Percentiles rank a stretch among this genome's conserved stretches.
Evolutionary conservation across 495 filamentous ascomycete genomes (phyloP).

Genomic region (Cetradonia linearis): DNA sequence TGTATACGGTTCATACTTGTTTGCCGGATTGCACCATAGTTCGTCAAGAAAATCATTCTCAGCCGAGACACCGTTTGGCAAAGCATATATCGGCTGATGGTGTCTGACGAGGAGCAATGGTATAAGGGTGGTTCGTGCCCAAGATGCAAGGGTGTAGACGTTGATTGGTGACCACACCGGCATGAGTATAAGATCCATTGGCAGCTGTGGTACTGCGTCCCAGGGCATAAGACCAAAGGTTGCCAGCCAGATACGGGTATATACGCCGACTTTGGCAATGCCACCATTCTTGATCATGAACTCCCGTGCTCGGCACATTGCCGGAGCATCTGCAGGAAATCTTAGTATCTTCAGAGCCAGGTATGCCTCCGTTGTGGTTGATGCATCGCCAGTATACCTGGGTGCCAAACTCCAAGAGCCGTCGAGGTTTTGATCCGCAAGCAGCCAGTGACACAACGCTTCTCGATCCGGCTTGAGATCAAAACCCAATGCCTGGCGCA

Average conservation of each 20-base stretch:
- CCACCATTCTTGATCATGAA: conserved; percentile 32
- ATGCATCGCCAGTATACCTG: conserved; percentile 31
- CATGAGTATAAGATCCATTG: conserved; percentile 34
- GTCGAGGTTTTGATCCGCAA: conserved; percentile 30
- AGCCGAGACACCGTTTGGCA: conserved; percentile 29
- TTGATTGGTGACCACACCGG: conserved; percentile 28
- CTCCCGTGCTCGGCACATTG: conserved; percentile 27
- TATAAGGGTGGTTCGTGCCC: conserved; percentile 32
- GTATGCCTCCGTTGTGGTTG: conserved; percentile 33
- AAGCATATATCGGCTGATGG: conserved; percentile 31
- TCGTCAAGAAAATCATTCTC: conserved; percentile 34
- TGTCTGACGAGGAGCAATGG: conserved; percentile 32
- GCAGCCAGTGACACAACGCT: conserved; percentile 17
- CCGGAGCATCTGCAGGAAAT: conserved; percentile 9
- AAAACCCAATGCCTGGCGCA: conserved; percentile 27
- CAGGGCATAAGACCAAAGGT: conserved; percentile 38
- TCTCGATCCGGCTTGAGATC: conserved; percentile 19
- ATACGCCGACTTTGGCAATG: conserved; percentile 31
- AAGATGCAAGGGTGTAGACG: conserved; percentile 32
- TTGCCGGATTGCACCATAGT: conserved; percentile 29
- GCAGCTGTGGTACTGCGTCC: conserved; percentile 32
- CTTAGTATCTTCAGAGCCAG: conserved; percentile 36
- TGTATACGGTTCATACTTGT: conserved; percentile 29
- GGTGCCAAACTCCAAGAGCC: conserved; percentile 36
- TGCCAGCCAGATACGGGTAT: conserved; percentile 34